Percentiles rank a stretch among this genome's conserved stretches.
These are phyloP conservation scores for Exophiala mesophila DNA, from an alignment of 2,329 filamentous ascomycete genomes.

Conservation along the genomic window DNA sequence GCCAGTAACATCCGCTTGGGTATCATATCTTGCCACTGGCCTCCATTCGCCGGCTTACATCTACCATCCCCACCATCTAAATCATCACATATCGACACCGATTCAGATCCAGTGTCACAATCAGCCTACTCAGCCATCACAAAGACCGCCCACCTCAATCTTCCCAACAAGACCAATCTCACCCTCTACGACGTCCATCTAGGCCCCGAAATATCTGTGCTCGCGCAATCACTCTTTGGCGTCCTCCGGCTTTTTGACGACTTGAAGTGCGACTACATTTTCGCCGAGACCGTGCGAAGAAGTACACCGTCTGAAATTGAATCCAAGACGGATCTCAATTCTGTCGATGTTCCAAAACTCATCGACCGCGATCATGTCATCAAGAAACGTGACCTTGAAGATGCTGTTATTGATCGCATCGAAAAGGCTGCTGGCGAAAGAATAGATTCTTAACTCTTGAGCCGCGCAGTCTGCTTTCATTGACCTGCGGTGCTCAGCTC, in stretches of 20 bases:
- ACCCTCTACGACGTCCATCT: conserved; percentile 65
- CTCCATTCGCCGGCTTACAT: conserved; percentile 26
- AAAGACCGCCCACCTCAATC: conserved; percentile 12
- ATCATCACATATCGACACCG: too few species aligned
- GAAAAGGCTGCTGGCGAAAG: conserved; percentile 3
- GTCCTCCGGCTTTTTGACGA: conserved; percentile 80
- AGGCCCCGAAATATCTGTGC: conserved; percentile 63
- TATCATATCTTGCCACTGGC: conserved; percentile 26
- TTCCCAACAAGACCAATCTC: conserved; percentile 25
- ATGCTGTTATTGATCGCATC: conserved; percentile 4
- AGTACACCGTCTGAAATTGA: neutral
- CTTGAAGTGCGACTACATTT: conserved; percentile 72
- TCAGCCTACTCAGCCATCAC: conserved; percentile 8
- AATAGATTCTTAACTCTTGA: too few species aligned
- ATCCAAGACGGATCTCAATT: neutral
- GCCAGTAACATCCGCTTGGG: conserved; percentile 33
- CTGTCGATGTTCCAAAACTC: neutral
- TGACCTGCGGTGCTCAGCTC: too few species aligned
- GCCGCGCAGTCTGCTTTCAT: too few species aligned
- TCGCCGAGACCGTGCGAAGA: conserved; percentile 75
- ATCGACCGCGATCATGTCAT: neutral
- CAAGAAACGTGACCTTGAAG: conserved; percentile 1
- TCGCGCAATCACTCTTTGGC: conserved; percentile 84
- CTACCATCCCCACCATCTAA: neutral
- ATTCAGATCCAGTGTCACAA: neutral